Evolutionary conservation across 1,284 basidiomycete species (phyloP).

Genomic region (Leccinum subfulvum): DNA sequence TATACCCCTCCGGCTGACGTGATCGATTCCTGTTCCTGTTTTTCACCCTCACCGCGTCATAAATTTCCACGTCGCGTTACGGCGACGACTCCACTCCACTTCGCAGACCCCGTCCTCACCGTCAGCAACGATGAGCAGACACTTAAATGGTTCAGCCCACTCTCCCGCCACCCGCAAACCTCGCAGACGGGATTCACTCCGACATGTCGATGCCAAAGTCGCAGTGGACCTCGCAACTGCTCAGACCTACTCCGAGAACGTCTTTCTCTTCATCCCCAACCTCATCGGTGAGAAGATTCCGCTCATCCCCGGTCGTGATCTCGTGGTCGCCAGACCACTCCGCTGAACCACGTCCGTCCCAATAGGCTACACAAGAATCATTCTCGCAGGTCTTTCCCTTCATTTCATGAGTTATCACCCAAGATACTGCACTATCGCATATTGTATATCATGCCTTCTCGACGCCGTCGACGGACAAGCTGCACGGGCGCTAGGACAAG

Average conservation of each 20-base stretch:
- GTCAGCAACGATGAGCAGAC: slow-evolving; percentile 28
- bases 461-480: slow-evolving; percentile 96
- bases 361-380: slow-evolving; percentile 86
- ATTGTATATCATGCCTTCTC: slow-evolving; percentile 89
- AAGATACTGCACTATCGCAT: slow-evolving; percentile 87
- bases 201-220: slow-evolving; percentile 74
- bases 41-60: slow-evolving; percentile 23
- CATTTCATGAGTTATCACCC: slow-evolving; percentile 96
- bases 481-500: slow-evolving; percentile 86
- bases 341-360: slow-evolving; percentile 8
- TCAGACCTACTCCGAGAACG: slow-evolving; percentile 85
- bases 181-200: slow-evolving; percentile 41
- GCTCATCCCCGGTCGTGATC: neutral
- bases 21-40: slow-evolving; percentile 17
- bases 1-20: slow-evolving; percentile 22
- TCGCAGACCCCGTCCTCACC: neutral
- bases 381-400: slow-evolving; percentile 87
- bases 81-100: neutral
- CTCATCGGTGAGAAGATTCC: slow-evolving; percentile 72
- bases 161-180: slow-evolving; percentile 16
- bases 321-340: neutral
- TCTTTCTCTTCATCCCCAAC: slow-evolving; percentile 96
- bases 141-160: slow-evolving; percentile 27
- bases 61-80: slow-evolving; percentile 6
- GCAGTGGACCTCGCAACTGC: slow-evolving; percentile 83